Base-by-base conservation (phyloP, 2,329 filamentous ascomycete species). In the Fusarium chlamydosporum region DNA sequence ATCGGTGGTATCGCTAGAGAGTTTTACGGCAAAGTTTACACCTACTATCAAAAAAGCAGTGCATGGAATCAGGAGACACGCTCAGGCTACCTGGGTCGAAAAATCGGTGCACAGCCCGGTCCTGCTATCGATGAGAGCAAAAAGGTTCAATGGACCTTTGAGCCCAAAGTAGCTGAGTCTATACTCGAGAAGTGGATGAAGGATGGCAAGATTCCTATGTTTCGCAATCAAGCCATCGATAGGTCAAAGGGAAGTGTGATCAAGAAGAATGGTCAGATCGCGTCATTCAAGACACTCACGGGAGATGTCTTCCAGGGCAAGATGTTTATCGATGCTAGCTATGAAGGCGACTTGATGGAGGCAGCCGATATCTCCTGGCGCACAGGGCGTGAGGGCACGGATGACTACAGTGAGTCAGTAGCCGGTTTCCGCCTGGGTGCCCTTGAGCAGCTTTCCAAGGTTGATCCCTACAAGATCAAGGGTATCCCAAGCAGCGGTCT, bases 121-220 rank as follows among this genome's bases (percentile, higher is more conserved):
- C 68, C 68, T 26, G 68, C 68, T 16, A 71, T 71, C 15, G 68
- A 71, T 1, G 47, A 55, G 20, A 41, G 50, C 26, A 69, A 52
- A 13, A 66, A 71, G 34, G 37, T 71, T 33, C 68, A 71, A n/a
- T 71, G 68, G 68, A 71, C 68, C 9, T 71, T 71, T 20, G 68
- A 71, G 41, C 68, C 68, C 11, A 71, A 69, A 45, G 68, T 63
- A 11, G 68, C 68, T 6, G 68, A 71, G 54, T 42, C 29, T 1
- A 60, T 71, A 3, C 55, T 65, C 8, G 68, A 71, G 40, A 66
- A 57, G 41, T 70, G 68, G 68, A 43, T 70, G 35, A 68, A 68
- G 34, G 68, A 70, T 45, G 68, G 55, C n/a, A 57, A 70, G 29
- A 46, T 70, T 0, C 59, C 65, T 6, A 31, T 70, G 34, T 71